Conservation (phyloP, 2,329 filamentous ascomycete genomes). For the Ophiostoma piceae region DNA sequence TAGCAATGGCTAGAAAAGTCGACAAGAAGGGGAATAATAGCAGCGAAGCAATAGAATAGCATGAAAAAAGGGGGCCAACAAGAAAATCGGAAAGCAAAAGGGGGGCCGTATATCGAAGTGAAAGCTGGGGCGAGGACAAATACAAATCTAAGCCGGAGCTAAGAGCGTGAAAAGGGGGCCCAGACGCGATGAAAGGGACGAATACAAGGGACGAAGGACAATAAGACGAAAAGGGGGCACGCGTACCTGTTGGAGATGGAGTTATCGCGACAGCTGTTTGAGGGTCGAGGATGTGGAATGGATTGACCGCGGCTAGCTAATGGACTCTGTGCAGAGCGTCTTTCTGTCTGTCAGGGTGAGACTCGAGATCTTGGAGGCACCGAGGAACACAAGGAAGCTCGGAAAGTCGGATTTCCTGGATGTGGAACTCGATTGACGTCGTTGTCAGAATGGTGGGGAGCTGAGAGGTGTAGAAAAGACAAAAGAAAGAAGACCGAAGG, state of each 20-base stretch:
- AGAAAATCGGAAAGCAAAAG: conserved; percentile 18
- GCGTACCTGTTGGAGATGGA: conserved; percentile 18
- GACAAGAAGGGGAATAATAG: neutral
- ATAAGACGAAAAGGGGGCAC: conserved; percentile 18
- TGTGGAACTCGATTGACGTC: conserved; percentile 1
- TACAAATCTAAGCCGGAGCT: conserved; percentile 18
- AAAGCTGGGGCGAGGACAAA: conserved; percentile 12
- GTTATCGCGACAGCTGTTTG: neutral
- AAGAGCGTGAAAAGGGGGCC: conserved; percentile 22
- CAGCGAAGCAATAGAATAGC: neutral
- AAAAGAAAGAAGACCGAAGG: conserved; percentile 22
- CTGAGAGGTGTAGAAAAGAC: conserved; percentile 22
- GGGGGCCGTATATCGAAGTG: conserved; percentile 6
- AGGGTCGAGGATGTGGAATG: neutral
- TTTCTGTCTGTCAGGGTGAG: neutral
- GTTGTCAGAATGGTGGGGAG: conserved; percentile 18
- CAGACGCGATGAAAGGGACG: conserved; percentile 22
- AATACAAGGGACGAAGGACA: conserved; percentile 18
- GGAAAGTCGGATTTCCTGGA: conserved; percentile 20
- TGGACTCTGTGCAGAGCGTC: neutral
- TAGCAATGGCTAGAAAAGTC: neutral
- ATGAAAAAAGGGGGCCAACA: conserved; percentile 3
- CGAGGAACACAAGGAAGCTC: conserved; percentile 30
- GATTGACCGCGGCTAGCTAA: neutral
- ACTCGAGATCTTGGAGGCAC: conserved; percentile 33